Evolutionary conservation across 306 rosid species (phyloP).

Genomic region (Bauhinia variegata): DNA sequence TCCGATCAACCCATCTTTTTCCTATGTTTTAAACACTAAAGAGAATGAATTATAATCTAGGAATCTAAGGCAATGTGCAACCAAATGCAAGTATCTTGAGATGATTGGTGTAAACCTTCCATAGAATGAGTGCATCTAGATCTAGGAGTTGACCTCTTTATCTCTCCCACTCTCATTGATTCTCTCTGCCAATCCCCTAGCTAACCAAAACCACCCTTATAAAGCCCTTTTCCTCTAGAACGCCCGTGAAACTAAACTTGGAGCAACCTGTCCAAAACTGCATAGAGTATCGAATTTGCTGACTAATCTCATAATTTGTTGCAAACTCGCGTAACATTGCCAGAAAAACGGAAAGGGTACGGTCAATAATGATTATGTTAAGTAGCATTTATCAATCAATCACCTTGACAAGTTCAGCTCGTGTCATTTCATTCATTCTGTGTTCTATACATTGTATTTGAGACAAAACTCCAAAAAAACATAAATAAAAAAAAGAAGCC

Average conservation of each 20-base stretch:
- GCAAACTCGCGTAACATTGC: background rate
- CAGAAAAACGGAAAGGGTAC: background rate
- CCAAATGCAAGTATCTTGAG: slow-evolving; percentile 8
- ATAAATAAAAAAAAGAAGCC: too few species aligned
- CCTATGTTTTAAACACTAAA: background rate
- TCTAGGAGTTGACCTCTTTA: background rate
- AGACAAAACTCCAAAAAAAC: slow-evolving; percentile 32
- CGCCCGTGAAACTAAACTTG: slow-evolving; percentile 9
- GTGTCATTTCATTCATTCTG: slow-evolving; percentile 22
- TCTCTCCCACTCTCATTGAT: slow-evolving; percentile 8
- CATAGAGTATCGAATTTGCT: slow-evolving; percentile 11
- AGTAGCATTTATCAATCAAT: background rate
- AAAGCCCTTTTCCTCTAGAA: slow-evolving; percentile 16
- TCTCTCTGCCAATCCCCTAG: too few species aligned
- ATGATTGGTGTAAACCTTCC: slow-evolving; percentile 15
- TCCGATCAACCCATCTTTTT: background rate
- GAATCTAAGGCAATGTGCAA: background rate
- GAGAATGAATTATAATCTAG: background rate
- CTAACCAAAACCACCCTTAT: too few species aligned
- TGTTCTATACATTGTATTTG: slow-evolving; percentile 41
- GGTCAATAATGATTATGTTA: background rate
- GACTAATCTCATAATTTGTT: background rate
- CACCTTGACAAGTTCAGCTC: background rate
- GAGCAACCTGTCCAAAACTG: background rate
- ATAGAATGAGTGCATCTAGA: background rate